phyloP scores from a whole-genome alignment of 116 monocot species.

The Dioscorea cayenensis region DNA sequence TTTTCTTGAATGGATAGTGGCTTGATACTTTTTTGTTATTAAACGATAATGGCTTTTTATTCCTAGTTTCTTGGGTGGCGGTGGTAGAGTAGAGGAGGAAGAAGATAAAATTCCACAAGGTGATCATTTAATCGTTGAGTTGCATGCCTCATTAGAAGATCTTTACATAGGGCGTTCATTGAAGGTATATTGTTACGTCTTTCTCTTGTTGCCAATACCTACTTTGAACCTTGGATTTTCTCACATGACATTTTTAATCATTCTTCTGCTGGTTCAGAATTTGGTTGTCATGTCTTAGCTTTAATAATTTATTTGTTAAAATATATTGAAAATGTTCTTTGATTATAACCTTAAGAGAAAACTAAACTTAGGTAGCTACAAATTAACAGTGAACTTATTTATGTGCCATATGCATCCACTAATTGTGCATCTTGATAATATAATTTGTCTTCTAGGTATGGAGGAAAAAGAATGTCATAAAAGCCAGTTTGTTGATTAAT shows the following conservation, averaged over 20 bases:
- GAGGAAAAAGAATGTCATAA: no score
- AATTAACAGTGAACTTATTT: not conserved
- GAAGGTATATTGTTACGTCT: constrained; percentile 36
- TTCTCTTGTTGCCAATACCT: not conserved
- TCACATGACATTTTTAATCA: no score
- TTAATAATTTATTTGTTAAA: no score
- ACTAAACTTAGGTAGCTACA: not conserved
- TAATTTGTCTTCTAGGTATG: not conserved
- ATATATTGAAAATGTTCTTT: not conserved
- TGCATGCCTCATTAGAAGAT: constrained; percentile 92
- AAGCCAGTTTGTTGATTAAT: no score
- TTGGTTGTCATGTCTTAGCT: no score
- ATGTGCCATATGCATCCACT: no score
- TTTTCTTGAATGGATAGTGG: not conserved
- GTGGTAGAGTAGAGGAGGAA: constrained; percentile 56
- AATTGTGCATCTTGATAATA: not conserved
- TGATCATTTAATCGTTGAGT: constrained; percentile 91
- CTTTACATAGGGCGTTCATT: constrained; percentile 96
- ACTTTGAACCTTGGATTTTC: not conserved
- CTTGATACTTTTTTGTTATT: not conserved
- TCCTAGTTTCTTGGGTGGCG: constrained; percentile 46
- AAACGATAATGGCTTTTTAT: not conserved
- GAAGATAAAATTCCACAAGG: constrained; percentile 87
- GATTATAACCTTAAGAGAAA: not conserved
- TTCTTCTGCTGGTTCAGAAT: no score